phyloP scores from a whole-genome alignment of 768 basidiomycete species.

The Tricholoma sp. region DNA sequence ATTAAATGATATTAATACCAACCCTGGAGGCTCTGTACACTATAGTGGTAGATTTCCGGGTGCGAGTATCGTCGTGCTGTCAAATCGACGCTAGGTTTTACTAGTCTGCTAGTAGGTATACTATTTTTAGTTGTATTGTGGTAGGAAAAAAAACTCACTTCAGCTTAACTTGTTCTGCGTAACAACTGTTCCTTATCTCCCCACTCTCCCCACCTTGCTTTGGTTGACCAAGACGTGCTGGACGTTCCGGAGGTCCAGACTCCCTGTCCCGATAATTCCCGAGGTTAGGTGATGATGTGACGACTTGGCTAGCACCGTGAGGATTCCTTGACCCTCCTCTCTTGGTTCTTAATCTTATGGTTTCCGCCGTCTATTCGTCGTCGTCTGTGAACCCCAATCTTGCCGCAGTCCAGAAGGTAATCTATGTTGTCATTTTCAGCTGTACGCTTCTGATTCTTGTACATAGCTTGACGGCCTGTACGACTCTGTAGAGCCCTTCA shows the following conservation, averaged over 20 bases:
- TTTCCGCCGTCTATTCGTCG: slow-evolving; percentile 19
- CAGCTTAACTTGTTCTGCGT: too few relatives aligned
- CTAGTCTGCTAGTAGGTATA: too few relatives aligned
- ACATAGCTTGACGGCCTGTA: slow-evolving; percentile 45
- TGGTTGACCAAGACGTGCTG: background rate
- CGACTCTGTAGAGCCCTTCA: slow-evolving; percentile 59
- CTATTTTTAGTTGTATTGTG: too few relatives aligned
- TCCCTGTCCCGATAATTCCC: slow-evolving; percentile 29
- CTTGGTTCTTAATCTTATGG: too few relatives aligned
- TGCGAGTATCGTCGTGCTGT: too few relatives aligned
- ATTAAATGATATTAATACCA: too few relatives aligned
- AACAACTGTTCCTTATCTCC: too few relatives aligned
- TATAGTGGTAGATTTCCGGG: too few relatives aligned
- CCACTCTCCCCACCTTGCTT: too few relatives aligned
- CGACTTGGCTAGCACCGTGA: slow-evolving; percentile 4
- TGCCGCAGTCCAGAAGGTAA: background rate
- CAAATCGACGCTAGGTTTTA: too few relatives aligned
- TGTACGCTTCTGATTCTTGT: slow-evolving; percentile 19
- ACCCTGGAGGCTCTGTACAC: too few relatives aligned
- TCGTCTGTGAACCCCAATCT: background rate
- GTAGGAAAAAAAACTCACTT: too few relatives aligned
- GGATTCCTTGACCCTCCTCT: background rate
- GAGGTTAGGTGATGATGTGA: slow-evolving; percentile 25
- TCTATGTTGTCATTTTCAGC: background rate
- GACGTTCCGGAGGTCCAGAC: slow-evolving; percentile 19